phyloP scores from a whole-genome alignment of 2,329 filamentous ascomycete species.

The Pezicula radicicola region DNA sequence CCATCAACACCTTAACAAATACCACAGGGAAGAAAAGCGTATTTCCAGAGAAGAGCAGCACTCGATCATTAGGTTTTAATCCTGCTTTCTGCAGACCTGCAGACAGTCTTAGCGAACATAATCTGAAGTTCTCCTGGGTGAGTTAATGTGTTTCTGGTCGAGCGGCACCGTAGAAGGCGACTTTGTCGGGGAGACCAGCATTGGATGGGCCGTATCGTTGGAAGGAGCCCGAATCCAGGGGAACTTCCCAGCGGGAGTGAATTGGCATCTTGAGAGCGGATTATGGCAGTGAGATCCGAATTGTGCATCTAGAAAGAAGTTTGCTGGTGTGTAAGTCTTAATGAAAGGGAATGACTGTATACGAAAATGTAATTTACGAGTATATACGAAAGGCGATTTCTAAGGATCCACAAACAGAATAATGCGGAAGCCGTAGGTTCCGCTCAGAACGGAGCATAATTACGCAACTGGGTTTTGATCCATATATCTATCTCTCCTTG shows the following conservation, averaged over 20 bases:
- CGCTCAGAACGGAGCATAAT: neutral
- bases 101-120: slow-evolving; percentile 69
- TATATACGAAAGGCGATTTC: too few relatives aligned
- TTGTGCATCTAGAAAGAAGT: too few relatives aligned
- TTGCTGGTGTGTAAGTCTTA: too few relatives aligned
- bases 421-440: neutral
- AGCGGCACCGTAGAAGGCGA: too few relatives aligned
- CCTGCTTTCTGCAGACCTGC: slow-evolving; percentile 61
- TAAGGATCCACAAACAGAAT: neutral
- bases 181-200: too few relatives aligned
- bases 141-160: neutral
- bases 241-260: too few relatives aligned
- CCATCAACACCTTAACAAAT: slow-evolving; percentile 71
- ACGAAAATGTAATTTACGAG: too few relatives aligned
- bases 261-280: too few relatives aligned
- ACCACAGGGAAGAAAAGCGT: slow-evolving; percentile 68
- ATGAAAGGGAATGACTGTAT: too few relatives aligned
- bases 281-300: too few relatives aligned
- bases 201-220: too few relatives aligned
- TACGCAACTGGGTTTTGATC: neutral
- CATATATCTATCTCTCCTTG: neutral
- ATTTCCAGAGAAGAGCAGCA: slow-evolving; percentile 71
- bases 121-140: slow-evolving; percentile 50
- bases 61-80: slow-evolving; percentile 63
- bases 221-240: too few relatives aligned